phyloP scores from a whole-genome alignment of 2,329 filamentous ascomycete species.

The Trichoderma harzianum region DNA sequence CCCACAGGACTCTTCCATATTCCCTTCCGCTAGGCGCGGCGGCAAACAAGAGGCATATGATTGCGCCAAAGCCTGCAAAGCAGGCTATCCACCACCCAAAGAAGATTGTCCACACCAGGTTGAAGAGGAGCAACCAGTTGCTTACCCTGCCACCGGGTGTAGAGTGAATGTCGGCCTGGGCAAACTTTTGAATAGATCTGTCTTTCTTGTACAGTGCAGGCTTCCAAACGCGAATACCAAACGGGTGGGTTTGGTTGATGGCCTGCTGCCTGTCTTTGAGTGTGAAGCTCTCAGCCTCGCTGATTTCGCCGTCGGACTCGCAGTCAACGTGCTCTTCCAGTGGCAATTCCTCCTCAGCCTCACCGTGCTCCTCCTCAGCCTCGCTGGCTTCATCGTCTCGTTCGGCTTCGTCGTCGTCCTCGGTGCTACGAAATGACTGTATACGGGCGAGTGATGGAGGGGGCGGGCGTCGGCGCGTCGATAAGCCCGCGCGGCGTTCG shows the following conservation, averaged over 20 bases:
- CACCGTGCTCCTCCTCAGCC: constrained; percentile 31
- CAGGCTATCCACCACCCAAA: constrained; percentile 96
- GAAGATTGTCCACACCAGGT: constrained; percentile 81
- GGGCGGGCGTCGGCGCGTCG: constrained; percentile 35
- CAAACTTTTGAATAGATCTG: constrained; percentile 91
- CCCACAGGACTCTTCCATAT: constrained; percentile 82
- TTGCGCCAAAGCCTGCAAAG: constrained; percentile 68
- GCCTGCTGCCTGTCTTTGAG: constrained; percentile 94
- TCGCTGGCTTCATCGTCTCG: constrained; percentile 19
- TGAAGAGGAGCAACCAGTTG: constrained; percentile 81
- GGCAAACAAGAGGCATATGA: constrained; percentile 75
- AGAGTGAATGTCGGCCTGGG: constrained; percentile 95
- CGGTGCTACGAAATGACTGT: constrained; percentile 35
- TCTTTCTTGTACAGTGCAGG: constrained; percentile 97
- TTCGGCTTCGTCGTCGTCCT: constrained; percentile 22
- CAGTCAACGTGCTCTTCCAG: constrained; percentile 52
- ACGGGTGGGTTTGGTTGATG: constrained; percentile 98
- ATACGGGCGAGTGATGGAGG: constrained; percentile 39
- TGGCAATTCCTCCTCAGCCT: constrained; percentile 40
- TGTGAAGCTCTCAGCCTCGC: constrained; percentile 96
- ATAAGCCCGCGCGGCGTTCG: constrained; percentile 41
- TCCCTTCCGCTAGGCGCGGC: constrained; percentile 76
- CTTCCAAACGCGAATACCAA: constrained; percentile 98
- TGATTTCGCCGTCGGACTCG: constrained; percentile 69
- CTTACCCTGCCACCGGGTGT: constrained; percentile 84